These are phyloP conservation scores for Lecanoromycetidae sp. DNA, from an alignment of 2,329 filamentous ascomycete species.

Conservation along the genomic window DNA sequence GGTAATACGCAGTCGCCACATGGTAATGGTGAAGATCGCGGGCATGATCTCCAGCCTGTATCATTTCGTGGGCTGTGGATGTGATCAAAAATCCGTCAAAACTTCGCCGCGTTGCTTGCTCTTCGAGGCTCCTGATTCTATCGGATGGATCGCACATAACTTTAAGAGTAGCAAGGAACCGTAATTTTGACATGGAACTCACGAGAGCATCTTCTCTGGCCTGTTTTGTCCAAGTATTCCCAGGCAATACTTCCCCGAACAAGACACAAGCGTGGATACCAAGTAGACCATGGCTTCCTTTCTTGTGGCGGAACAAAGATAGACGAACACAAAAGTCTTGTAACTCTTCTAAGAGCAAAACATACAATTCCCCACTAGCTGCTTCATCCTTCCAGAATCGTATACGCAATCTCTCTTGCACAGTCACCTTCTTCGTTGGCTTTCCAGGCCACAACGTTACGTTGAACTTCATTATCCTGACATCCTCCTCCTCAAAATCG, in stretches of 20 bases:
- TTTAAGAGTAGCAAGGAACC: not conserved
- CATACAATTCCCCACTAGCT: not conserved
- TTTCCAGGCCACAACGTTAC: constrained; percentile 4
- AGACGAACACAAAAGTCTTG: not conserved
- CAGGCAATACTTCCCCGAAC: not conserved
- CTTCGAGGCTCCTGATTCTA: not conserved
- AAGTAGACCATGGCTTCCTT: not conserved
- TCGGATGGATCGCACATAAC: not conserved
- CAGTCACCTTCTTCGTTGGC: not conserved
- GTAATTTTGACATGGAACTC: constrained; percentile 1
- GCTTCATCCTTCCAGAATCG: not conserved
- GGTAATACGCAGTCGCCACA: constrained; percentile 1
- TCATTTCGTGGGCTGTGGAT: constrained; percentile 1
- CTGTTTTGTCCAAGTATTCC: not conserved
- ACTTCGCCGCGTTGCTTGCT: not conserved
- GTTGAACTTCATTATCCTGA: not conserved
- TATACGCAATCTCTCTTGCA: constrained; percentile 2
- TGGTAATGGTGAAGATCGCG: not conserved
- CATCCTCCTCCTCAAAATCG: not conserved
- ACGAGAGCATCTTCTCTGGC: not conserved
- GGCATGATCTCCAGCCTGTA: not conserved
- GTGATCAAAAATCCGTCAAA: not conserved
- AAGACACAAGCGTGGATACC: not conserved
- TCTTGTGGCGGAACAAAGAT: not conserved
- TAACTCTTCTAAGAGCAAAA: constrained; percentile 1